Conservation (phyloP, 495 filamentous ascomycete genomes). For the Tuber brumale region DNA sequence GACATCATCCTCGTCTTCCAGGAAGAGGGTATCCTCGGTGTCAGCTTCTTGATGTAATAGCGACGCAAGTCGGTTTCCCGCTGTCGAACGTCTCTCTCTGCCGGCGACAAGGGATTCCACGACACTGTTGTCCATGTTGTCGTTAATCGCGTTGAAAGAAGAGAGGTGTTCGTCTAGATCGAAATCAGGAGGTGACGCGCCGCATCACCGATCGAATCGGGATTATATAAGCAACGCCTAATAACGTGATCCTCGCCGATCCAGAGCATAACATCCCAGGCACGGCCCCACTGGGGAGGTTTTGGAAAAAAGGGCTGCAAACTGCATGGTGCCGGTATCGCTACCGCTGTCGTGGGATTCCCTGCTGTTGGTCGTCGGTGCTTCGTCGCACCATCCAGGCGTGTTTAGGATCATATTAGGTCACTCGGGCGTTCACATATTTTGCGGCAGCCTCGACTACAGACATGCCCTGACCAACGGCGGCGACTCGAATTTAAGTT, state of each 20-base stretch:
- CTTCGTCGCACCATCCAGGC: neutral
- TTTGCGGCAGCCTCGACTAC: neutral
- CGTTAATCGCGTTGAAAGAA: constrained; percentile 1
- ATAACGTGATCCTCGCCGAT: neutral
- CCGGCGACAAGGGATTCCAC: constrained; percentile 72
- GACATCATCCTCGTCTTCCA: constrained; percentile 78
- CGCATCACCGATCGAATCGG: neutral
- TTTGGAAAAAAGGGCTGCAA: constrained; percentile 1
- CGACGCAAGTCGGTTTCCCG: constrained; percentile 74
- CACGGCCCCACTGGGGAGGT: neutral
- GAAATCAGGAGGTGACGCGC: neutral
- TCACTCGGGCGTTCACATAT: neutral
- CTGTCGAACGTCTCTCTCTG: constrained; percentile 73
- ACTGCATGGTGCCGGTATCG: neutral
- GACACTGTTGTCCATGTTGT: constrained; percentile 17
- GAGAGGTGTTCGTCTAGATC: neutral
- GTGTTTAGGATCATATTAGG: neutral
- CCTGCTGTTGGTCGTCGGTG: constrained; percentile 33
- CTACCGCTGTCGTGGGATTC: constrained; percentile 7
- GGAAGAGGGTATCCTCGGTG: constrained; percentile 72
- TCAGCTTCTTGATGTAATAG: constrained; percentile 60
- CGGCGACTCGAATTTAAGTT: neutral
- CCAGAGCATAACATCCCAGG: neutral
- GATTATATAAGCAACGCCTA: neutral
- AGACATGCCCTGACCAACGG: neutral